These are phyloP conservation scores for Podospora comata DNA, from an alignment of 495 filamentous ascomycete species.

Conservation along the genomic window DNA sequence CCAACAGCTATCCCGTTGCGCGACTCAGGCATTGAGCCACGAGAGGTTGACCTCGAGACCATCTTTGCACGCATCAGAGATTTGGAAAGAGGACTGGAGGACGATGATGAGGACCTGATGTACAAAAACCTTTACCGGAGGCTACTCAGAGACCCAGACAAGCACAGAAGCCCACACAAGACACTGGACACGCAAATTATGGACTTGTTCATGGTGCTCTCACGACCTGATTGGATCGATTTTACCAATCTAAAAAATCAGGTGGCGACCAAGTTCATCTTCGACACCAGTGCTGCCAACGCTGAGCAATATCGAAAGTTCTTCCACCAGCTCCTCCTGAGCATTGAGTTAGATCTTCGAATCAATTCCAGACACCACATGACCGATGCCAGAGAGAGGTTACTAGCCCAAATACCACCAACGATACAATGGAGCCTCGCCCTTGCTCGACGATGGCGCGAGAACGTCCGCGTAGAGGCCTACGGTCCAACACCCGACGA, in stretches of 20 bases:
- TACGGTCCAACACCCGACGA: constrained; percentile 40
- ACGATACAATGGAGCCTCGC: constrained; percentile 67
- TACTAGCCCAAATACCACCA: constrained; percentile 58
- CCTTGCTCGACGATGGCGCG: constrained; percentile 63
- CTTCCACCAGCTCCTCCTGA: constrained; percentile 69
- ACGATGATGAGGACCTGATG: constrained; percentile 52
- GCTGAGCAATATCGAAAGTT: constrained; percentile 53
- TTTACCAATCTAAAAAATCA: constrained; percentile 62
- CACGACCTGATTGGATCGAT: constrained; percentile 62
- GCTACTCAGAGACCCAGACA: constrained; percentile 52
- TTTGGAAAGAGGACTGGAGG: constrained; percentile 55
- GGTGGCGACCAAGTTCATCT: constrained; percentile 52
- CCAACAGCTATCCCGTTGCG: constrained; percentile 48
- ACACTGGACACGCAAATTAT: constrained; percentile 64
- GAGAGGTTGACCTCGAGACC: constrained; percentile 49
- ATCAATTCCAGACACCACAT: constrained; percentile 54
- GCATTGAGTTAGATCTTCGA: constrained; percentile 63
- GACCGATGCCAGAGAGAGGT: constrained; percentile 52
- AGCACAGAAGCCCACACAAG: constrained; percentile 47
- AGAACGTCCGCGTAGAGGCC: constrained; percentile 59
- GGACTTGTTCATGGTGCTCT: constrained; percentile 62
- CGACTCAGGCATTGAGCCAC: constrained; percentile 49
- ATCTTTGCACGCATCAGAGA: constrained; percentile 55
- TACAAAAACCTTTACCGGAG: constrained; percentile 52
- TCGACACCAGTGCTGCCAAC: constrained; percentile 48